Conservation (phyloP, 2,329 filamentous ascomycete genomes). For the Trichophyton equinum region DNA sequence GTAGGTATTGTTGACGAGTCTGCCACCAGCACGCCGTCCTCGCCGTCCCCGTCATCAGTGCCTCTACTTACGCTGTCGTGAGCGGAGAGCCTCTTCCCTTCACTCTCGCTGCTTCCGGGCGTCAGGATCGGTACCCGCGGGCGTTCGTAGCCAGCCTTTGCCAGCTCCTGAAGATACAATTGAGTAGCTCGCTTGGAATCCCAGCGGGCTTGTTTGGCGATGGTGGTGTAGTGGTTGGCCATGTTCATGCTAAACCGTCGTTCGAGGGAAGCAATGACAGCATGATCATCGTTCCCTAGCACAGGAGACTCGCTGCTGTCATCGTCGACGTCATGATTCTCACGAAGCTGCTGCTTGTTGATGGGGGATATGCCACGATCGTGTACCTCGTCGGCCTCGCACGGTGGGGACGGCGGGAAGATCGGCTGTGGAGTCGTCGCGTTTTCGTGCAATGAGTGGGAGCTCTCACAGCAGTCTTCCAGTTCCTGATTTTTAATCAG, state of each 20-base stretch:
- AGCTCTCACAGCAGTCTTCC: conserved; percentile 6
- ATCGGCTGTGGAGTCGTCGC: conserved; percentile 6
- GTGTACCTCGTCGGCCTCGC: neutral
- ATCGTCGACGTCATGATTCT: neutral
- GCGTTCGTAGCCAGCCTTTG: conserved; percentile 22
- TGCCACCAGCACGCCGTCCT: conserved; percentile 25
- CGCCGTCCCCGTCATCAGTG: conserved; percentile 19
- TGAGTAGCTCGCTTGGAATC: conserved; percentile 43
- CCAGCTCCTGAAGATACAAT: conserved; percentile 41
- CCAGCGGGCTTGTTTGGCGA: conserved; percentile 43
- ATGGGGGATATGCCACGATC: neutral
- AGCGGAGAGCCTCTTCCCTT: neutral
- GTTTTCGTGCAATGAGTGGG: conserved; percentile 4
- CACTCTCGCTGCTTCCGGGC: conserved; percentile 8
- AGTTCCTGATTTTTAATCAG: conserved; percentile 4
- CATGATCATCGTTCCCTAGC: neutral
- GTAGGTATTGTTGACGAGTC: conserved; percentile 16
- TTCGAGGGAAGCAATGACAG: conserved; percentile 1
- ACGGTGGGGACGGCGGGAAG: neutral
- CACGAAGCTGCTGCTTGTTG: neutral
- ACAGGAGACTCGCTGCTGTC: neutral
- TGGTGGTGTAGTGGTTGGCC: conserved; percentile 34
- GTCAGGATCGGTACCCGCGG: conserved; percentile 12
- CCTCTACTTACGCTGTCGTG: conserved; percentile 1
- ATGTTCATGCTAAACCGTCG: conserved; percentile 12